phyloP scores from a whole-genome alignment of 2,329 filamentous ascomycete species.

The Penicillium sp. region DNA sequence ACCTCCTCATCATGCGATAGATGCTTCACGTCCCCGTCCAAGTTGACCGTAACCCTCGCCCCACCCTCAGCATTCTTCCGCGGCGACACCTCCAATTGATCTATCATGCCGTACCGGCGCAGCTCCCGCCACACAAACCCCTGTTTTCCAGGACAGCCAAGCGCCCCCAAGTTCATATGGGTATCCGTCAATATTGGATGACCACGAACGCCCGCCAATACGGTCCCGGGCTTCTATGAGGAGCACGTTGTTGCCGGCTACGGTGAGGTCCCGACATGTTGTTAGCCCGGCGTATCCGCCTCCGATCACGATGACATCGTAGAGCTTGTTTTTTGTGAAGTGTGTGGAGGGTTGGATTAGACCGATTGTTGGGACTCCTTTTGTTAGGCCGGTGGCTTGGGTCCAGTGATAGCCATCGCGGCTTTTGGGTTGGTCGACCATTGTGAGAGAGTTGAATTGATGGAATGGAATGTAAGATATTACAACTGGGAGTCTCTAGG shows the following conservation, averaged over 20 bases:
- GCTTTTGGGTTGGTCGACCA: background rate
- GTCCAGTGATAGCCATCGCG: constrained; percentile 7
- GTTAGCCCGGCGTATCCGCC: constrained; percentile 1
- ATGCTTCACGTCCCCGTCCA: background rate
- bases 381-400: background rate
- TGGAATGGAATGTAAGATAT: background rate
- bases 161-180: constrained; percentile 10
- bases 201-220: constrained; percentile 45
- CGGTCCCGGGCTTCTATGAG: constrained; percentile 48
- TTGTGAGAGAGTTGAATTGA: background rate
- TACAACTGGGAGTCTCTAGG: background rate
- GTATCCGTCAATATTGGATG: constrained; percentile 4
- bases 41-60: background rate
- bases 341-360: background rate
- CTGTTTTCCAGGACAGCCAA: constrained; percentile 10
- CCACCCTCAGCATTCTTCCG: background rate
- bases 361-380: constrained; percentile 1
- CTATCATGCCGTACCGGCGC: constrained; percentile 4
- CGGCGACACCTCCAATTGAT: background rate
- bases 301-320: background rate
- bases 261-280: background rate
- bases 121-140: constrained; percentile 5
- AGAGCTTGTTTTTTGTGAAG: background rate
- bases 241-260: constrained; percentile 1
- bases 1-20: constrained; percentile 1